Base-by-base conservation (phyloP, 2,329 filamentous ascomycete genomes). In the Xylariaceae sp. region DNA sequence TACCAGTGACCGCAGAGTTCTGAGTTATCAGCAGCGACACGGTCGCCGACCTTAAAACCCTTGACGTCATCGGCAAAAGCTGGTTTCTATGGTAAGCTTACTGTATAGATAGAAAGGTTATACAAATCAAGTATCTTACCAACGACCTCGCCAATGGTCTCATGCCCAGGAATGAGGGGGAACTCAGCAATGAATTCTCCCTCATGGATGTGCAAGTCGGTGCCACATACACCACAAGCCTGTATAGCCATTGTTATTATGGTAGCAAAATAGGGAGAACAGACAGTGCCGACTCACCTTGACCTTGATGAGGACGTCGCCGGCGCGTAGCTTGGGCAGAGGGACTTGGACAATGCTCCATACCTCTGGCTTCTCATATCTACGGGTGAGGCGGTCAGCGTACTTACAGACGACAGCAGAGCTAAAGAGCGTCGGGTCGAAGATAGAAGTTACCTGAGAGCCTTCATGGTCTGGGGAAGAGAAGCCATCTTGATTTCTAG, bases 1-100 rank as follows among this genome's bases (percentile, higher is more conserved):
- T 44, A 71, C 69, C 88, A 90, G 72, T 87, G 82, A 47, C 83
- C 83, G 73, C 88, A 90, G 43, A 89, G 81, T 70, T 89, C 83
- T 16, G 83, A 82, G 70, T 86, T 86, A 66, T 86, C 83, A 37
- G 82, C 84, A 54, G 82, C 83, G 32, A 89, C 86, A 45, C 85
- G 82, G 65, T 88, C 84, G 52, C 86, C 85, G 52, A 89, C 67
- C 48, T 79, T 67, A 72, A 89, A 85, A 43, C 77, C 80, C 63
- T 80, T 83, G 60, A 88, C 85, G 62, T 84, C 79, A 70, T 78
- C 63, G 56, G 69, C 52, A 48, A 70, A 64, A 20, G 53, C 69
- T 70, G 48, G n/a, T 2, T 16, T 12, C 12, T 7, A 48, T 29
- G 53, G 40, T 66, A 41, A 66, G 52, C 46, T 41, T 37, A 23